Percentiles rank a stretch among this genome's conserved stretches.
phyloP scores from a whole-genome alignment of 352 stramenopile genomes.

The Hyphochytrium catenoides region DNA sequence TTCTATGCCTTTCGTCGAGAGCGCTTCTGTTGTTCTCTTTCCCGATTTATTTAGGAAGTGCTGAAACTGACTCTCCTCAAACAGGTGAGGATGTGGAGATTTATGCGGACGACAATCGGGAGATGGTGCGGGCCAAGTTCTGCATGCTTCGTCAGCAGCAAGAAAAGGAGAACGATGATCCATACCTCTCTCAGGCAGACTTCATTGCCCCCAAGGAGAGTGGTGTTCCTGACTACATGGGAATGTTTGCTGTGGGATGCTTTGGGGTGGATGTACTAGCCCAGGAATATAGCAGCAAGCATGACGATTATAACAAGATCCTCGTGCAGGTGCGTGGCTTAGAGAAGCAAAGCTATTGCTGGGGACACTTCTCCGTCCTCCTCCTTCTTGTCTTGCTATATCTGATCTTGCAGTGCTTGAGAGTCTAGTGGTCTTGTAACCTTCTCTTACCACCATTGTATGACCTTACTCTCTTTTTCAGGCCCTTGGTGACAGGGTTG shows the following conservation, averaged over 20 bases:
- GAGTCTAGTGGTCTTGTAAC: too few relatives aligned
- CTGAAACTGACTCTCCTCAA: too few relatives aligned
- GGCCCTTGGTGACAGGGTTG: conserved; percentile 27
- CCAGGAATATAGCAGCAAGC: conserved; percentile 66
- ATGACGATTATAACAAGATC: conserved; percentile 96
- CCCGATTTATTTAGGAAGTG: too few relatives aligned
- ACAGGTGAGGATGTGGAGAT: conserved; percentile 85
- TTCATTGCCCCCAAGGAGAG: conserved; percentile 66
- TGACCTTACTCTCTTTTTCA: too few relatives aligned
- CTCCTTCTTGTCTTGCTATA: too few relatives aligned
- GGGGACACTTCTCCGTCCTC: too few relatives aligned
- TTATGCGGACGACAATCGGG: conserved; percentile 54
- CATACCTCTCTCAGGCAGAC: conserved; percentile 81
- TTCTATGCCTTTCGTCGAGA: too few relatives aligned
- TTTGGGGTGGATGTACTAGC: conserved; percentile 83
- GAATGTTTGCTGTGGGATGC: conserved; percentile 83
- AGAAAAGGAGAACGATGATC: conserved; percentile 83
- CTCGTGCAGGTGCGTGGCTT: conserved; percentile 84
- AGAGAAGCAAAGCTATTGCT: too few relatives aligned
- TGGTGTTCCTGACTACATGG: conserved; percentile 58
- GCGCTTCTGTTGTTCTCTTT: too few relatives aligned
- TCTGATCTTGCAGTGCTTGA: too few relatives aligned
- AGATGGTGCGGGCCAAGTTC: conserved; percentile 61
- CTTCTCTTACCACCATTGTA: too few relatives aligned
- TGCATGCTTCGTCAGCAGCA: conserved; percentile 91